Evolutionary conservation across 192 early-diverging fungal species (phyloP).

Genomic region (Funneliformis mosseae): DNA sequence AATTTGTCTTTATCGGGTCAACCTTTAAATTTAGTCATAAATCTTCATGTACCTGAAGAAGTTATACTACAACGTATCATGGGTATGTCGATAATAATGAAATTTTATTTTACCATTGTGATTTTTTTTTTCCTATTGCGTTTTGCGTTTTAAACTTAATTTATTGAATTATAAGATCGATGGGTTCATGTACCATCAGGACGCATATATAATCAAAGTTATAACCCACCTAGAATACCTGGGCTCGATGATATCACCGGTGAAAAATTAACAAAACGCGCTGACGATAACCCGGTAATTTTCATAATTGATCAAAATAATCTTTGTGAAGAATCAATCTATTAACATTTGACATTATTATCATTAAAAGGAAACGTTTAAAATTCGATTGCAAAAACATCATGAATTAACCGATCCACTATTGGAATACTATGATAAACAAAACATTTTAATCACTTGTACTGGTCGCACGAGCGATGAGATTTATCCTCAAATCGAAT

Average conservation of each 20-base stretch:
- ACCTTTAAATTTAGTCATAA: constrained; percentile 83
- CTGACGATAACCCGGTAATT: constrained; percentile 80
- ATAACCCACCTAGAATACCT: constrained; percentile 84
- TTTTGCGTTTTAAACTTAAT: background rate
- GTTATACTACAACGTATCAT: constrained; percentile 89
- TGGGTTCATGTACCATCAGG: constrained; percentile 93
- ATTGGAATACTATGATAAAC: constrained; percentile 76
- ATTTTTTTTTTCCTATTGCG: constrained; percentile 21
- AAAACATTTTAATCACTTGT: constrained; percentile 69
- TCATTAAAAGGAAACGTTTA: constrained; percentile 72
- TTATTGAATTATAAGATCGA: constrained; percentile 61
- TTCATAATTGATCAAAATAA: constrained; percentile 8
- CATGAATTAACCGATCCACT: constrained; percentile 78
- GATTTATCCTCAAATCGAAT: constrained; percentile 87
- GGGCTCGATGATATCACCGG: constrained; percentile 94
- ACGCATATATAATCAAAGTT: constrained; percentile 90
- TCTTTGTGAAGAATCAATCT: constrained; percentile 11
- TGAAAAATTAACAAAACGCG: constrained; percentile 82
- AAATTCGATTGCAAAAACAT: constrained; percentile 75
- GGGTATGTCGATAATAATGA: constrained; percentile 43
- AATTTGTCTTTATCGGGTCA: constrained; percentile 55
- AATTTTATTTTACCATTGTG: background rate
- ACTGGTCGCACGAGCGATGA: constrained; percentile 84
- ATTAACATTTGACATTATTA: constrained; percentile 3
- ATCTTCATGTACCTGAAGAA: constrained; percentile 88